These are phyloP conservation scores for Metarhizium brunneum DNA, from an alignment of 2,329 filamentous ascomycete genomes.

Conservation along the genomic window DNA sequence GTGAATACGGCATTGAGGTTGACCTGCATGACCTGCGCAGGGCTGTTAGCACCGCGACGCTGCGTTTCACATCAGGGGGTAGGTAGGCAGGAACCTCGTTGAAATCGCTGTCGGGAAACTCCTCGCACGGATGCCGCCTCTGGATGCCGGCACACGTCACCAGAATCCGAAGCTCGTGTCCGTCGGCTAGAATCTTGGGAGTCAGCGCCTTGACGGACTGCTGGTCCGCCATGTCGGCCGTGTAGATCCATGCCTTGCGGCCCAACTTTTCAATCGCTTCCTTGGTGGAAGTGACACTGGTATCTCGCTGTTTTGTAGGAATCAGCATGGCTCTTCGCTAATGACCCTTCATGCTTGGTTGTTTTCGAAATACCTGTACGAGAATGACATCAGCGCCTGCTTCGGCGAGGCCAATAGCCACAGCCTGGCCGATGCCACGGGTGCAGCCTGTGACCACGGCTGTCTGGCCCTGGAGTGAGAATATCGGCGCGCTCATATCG, in stretches of 20 bases:
- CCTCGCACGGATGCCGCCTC: conserved; percentile 62
- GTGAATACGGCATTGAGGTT: conserved; percentile 79
- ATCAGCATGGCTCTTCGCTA: neutral
- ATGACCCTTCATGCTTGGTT: no score
- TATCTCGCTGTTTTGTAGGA: conserved; percentile 27
- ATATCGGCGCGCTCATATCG: conserved; percentile 23
- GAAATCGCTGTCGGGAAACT: conserved; percentile 72
- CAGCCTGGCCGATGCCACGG: conserved; percentile 47
- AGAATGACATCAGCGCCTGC: conserved; percentile 48
- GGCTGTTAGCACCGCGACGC: neutral
- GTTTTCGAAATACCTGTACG: conserved; percentile 33
- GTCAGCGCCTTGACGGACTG: conserved; percentile 51
- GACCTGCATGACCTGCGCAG: conserved; percentile 63
- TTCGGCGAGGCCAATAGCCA: conserved; percentile 48
- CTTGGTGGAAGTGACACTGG: conserved; percentile 41
- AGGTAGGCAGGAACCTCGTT: conserved; percentile 39
- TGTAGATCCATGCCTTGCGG: conserved; percentile 58
- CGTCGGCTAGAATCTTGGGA: conserved; percentile 51
- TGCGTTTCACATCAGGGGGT: neutral
- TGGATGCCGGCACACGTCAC: conserved; percentile 87
- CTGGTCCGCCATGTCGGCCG: conserved; percentile 56
- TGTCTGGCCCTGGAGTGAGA: conserved; percentile 47
- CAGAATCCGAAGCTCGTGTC: conserved; percentile 63
- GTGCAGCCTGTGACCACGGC: conserved; percentile 49
- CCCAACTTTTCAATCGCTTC: conserved; percentile 54